Conservation (phyloP, 2,329 filamentous ascomycete species). For the Nigrospora oryzae region DNA sequence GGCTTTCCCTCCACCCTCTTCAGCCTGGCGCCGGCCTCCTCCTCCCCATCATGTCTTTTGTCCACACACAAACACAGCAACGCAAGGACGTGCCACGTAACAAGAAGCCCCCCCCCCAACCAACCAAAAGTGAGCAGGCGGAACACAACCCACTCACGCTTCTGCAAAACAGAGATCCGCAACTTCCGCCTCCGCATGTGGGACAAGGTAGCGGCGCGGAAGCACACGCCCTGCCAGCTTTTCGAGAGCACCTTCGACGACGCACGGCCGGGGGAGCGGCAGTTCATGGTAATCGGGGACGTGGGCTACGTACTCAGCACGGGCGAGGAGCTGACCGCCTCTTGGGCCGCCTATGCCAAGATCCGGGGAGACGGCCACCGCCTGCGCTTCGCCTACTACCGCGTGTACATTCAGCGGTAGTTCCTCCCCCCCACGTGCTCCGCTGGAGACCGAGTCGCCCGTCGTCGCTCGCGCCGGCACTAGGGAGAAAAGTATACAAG, state of each 20-base stretch:
- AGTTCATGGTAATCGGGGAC: constrained; percentile 24
- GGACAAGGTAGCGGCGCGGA: constrained; percentile 27
- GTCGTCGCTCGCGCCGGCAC: too few relatives aligned
- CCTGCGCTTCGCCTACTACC: constrained; percentile 20
- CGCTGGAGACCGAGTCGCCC: too few relatives aligned
- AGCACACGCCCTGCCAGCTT: constrained; percentile 31
- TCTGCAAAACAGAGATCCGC: constrained; percentile 25
- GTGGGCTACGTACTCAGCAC: constrained; percentile 13
- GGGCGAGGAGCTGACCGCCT: constrained; percentile 9
- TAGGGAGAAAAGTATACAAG: too few relatives aligned
- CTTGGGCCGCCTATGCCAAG: constrained; percentile 22
- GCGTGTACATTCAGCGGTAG: constrained; percentile 21
- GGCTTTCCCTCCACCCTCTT: background rate
- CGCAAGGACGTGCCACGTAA: too few relatives aligned
- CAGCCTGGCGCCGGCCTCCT: background rate
- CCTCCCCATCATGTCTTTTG: background rate
- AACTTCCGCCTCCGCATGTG: constrained; percentile 33
- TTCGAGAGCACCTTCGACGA: constrained; percentile 28
- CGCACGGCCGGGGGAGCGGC: constrained; percentile 10
- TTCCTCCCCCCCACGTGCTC: too few relatives aligned
- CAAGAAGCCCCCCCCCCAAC: too few relatives aligned
- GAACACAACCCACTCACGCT: background rate
- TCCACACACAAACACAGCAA: too few relatives aligned
- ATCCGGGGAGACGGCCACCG: constrained; percentile 11
- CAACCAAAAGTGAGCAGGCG: background rate